Base-by-base conservation (phyloP, 2,329 filamentous ascomycete species). In the Fusarium sororula region DNA sequence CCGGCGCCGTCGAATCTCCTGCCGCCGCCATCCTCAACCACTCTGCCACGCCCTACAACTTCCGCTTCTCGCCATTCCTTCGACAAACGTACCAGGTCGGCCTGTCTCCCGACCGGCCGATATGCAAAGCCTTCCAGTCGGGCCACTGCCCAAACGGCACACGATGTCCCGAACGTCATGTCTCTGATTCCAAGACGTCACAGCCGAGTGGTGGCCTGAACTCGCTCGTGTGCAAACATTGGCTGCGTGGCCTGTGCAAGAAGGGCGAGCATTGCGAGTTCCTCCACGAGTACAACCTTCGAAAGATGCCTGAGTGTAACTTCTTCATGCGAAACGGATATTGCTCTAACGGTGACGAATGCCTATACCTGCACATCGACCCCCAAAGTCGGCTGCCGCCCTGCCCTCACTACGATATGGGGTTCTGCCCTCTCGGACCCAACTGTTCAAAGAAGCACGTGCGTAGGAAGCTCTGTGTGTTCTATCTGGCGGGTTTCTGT, bases 221-320 rank as follows among this genome's bases (percentile, higher is more conserved):
- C 84, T 93, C 90, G 80, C 90, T 98, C 22, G 96, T 99, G 70
- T 99, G 96, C 90, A 99, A 99, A 86, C 96, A 98, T 87, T 98
- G 96, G 92, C 91, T 98, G 80, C 94, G 97, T 74, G 96, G 95
- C 0, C 90, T 99, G 26, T 99, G 96, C 88, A 99, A 99, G 82
- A 98, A 98, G 84, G 96, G 96, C 79, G 93, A 98, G 80, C 90
- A 91, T 76, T 99, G 96, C 90, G 96, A 99, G 86, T 99, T 98
- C 80, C 87, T 98, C 55, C 96, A 99, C 87, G 96, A 98, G 84
- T 99, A 98, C 87, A 98, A 99, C 84, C 89, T 99, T 77, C 92
- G 96, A 73, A 95, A 96, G 83, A 98, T 98, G 94, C 95, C 96
- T 72, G 96, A 98, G 85, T 99, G 96, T 85, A 97, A 97, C 80